Evolutionary conservation across 2,329 filamentous ascomycete species (phyloP).

Genomic region (Penicillium sumatraense): DNA sequence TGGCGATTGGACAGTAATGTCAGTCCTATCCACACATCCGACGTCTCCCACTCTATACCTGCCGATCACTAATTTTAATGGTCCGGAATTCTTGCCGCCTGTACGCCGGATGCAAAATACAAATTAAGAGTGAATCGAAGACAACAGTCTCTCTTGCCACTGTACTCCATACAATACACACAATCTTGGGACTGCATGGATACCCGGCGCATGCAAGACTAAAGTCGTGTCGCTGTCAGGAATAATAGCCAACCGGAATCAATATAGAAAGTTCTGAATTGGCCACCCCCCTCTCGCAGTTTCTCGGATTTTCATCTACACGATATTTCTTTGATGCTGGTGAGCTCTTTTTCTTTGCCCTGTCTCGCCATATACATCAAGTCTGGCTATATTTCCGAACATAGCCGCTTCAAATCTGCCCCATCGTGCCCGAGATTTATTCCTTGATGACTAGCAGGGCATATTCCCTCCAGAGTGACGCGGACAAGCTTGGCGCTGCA

Average conservation of each 20-base stretch:
- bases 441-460: too few relatives aligned
- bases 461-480: conserved; percentile 4
- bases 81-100: neutral
- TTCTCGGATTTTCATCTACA: too few relatives aligned
- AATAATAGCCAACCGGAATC: conserved; percentile 3
- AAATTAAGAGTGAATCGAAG: neutral
- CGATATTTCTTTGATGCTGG: too few relatives aligned
- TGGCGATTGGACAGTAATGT: neutral
- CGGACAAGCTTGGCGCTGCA: conserved; percentile 6
- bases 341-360: neutral
- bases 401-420: neutral
- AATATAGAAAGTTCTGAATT: neutral
- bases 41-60: neutral
- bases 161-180: neutral
- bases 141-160: neutral
- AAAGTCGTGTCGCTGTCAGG: conserved; percentile 10
- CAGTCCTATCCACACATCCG: neutral
- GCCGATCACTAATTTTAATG: neutral
- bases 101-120: neutral
- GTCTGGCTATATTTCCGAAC: neutral
- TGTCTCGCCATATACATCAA: neutral
- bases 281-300: neutral
- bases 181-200: neutral
- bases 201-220: conserved; percentile 1
- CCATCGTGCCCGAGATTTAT: too few relatives aligned